These are phyloP conservation scores for Solanum acaule DNA, from an alignment of 257 asterid species.

Conservation along the genomic window DNA sequence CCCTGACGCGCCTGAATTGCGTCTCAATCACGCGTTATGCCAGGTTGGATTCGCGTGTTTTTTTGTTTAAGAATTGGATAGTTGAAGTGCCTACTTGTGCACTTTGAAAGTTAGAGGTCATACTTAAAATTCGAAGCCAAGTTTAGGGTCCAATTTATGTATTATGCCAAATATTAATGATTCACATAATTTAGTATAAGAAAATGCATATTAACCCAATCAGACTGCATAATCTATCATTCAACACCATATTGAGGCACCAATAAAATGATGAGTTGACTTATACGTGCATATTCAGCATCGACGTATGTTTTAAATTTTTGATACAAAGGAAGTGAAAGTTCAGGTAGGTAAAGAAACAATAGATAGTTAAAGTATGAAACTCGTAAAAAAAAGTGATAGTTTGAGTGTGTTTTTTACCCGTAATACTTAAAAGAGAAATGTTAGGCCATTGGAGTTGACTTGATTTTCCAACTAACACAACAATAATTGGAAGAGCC, in stretches of 20 bases:
- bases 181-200: not conserved
- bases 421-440: not conserved
- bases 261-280: not conserved
- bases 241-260: not conserved
- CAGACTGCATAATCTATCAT: not conserved
- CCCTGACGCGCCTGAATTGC: too few relatives aligned
- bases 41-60: too few relatives aligned
- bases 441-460: not conserved
- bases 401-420: not conserved
- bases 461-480: conserved; percentile 1
- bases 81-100: too few relatives aligned
- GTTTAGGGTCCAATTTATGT: too few relatives aligned
- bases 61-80: too few relatives aligned
- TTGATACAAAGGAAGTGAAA: not conserved
- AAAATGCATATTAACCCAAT: not conserved
- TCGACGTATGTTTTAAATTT: not conserved
- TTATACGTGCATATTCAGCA: not conserved
- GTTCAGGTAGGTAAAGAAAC: not conserved
- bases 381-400: not conserved
- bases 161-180: too few relatives aligned
- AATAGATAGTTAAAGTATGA: not conserved
- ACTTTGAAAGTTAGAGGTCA: too few relatives aligned
- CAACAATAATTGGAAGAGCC: conserved; percentile 5
- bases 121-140: too few relatives aligned
- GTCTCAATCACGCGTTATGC: too few relatives aligned